Base-by-base conservation (phyloP, 2,329 filamentous ascomycete genomes). In the Cryphonectria carpinicola region DNA sequence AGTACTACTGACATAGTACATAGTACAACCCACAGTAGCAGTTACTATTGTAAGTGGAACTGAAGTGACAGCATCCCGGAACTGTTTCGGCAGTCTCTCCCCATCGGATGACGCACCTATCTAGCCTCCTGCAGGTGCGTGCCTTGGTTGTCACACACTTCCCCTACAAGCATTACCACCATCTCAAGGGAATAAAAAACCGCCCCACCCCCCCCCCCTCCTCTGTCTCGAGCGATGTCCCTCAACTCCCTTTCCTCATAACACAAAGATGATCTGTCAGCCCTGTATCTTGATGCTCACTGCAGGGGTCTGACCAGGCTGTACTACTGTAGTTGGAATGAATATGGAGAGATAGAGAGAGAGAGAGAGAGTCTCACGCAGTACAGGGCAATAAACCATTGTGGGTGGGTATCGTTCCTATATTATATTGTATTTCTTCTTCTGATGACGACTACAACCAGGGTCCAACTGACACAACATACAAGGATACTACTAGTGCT, bases 91-190 rank as follows among this genome's bases (percentile, higher is more conserved):
- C 19, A 4, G 19, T n/a, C 22, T 22, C 43, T 22, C 17, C 35
- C 35, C 19, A 39, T 62, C 60, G 60, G 60, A 62, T 39, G 60
- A 39, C 35, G 60, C 60, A 62, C 60, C 35, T 35, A 39, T 35
- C 22, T 13, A 35, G 28, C 22, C 1, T 28, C 54, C 54, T 58
- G 28, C 28, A 35, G 54, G 13, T 13, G n/a, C 5, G 25, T 19
- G 54, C 28, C 54, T 32, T 14, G 13, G 25, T 28, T 35, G 54
- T 32, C 54, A 58, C 54, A 17, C 14, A 19, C 54, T 49, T 8
- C 19, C 19, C 43, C 22, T n/a, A 49, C 46, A 49, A 11, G 1
- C 46, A 49, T 49, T 5, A 49, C 46, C 46, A 49, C 46, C 46
- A 22, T 49, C 22, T n/a, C 4, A 49, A 19, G 32, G 32, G 32